Evolutionary conservation across 1,139 yeast species (phyloP).

Genomic region (Suhomyces kunorum): DNA sequence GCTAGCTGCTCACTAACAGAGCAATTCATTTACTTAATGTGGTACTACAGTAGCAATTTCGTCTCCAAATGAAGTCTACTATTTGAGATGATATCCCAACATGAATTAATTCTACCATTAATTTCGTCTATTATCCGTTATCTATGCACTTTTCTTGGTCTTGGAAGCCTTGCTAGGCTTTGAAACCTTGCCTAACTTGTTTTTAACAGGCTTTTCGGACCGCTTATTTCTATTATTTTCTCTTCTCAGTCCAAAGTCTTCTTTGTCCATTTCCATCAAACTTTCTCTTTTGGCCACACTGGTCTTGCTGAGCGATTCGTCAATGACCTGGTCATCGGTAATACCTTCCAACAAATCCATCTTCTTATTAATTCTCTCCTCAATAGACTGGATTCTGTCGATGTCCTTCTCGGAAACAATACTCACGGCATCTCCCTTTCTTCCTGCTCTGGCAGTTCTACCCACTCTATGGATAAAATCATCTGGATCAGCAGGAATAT

Average conservation of each 20-base stretch:
- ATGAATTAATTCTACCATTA: too few relatives aligned
- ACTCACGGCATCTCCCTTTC: slow-evolving; percentile 57
- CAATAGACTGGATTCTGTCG: slow-evolving; percentile 78
- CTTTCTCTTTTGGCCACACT: slow-evolving; percentile 89
- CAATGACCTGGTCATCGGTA: slow-evolving; percentile 74
- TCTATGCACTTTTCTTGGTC: not conserved
- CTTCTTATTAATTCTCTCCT: slow-evolving; percentile 75
- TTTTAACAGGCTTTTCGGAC: slow-evolving; percentile 12
- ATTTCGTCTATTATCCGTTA: not conserved
- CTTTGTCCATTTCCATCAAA: slow-evolving; percentile 89
- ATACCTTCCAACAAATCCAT: slow-evolving; percentile 72
- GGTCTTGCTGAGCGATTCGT: slow-evolving; percentile 64
- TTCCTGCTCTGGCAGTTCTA: slow-evolving; percentile 99
- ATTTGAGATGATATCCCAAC: too few relatives aligned
- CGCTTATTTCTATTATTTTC: slow-evolving; percentile 55
- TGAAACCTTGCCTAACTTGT: slow-evolving; percentile 6
- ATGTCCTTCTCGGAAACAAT: slow-evolving; percentile 87
- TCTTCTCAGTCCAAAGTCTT: slow-evolving; percentile 76
- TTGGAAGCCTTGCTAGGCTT: slow-evolving; percentile 3
- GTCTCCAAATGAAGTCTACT: too few relatives aligned
- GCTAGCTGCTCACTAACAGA: too few relatives aligned
- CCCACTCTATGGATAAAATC: slow-evolving; percentile 98
- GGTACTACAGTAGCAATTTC: too few relatives aligned
- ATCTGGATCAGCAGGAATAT: slow-evolving; percentile 94
- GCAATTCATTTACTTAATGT: too few relatives aligned